These are phyloP conservation scores for Gracilaria gracilis DNA, from an alignment of 23 red algal genomes.

Conservation along the genomic window DNA sequence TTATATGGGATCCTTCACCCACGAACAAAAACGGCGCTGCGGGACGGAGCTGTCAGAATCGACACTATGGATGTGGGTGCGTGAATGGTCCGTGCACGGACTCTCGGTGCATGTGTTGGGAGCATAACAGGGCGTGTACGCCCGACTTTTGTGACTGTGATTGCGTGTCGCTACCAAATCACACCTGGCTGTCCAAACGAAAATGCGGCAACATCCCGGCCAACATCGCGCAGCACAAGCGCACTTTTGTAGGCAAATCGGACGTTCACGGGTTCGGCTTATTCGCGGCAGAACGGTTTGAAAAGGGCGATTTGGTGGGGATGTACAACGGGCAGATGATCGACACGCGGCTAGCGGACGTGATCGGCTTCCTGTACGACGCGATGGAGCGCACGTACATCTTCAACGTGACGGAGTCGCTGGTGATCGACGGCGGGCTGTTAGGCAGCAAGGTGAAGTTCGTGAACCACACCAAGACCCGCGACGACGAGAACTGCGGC, in stretches of 20 bases:
- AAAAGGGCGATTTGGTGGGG: slow-evolving; percentile 71
- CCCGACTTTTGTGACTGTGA: slow-evolving; percentile 71
- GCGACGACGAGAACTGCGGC: slow-evolving; percentile 52
- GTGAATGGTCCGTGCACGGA: slow-evolving; percentile 17
- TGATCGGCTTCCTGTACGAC: slow-evolving; percentile 44
- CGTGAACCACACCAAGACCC: slow-evolving; percentile 51
- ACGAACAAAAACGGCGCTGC: background rate
- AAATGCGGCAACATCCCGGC: slow-evolving; percentile 44
- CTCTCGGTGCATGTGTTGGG: slow-evolving; percentile 44
- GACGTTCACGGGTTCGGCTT: slow-evolving; percentile 52
- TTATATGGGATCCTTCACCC: slow-evolving; percentile 1
- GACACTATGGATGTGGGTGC: slow-evolving; percentile 51
- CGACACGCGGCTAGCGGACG: slow-evolving; percentile 49
- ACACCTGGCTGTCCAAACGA: background rate
- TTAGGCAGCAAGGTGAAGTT: slow-evolving; percentile 78
- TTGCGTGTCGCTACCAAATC: background rate
- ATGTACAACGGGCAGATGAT: slow-evolving; percentile 60
- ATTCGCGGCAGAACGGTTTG: slow-evolving; percentile 56
- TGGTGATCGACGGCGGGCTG: slow-evolving; percentile 69
- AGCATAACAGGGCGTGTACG: slow-evolving; percentile 35
- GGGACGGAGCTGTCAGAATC: slow-evolving; percentile 17
- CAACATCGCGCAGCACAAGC: slow-evolving; percentile 51
- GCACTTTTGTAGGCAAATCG: slow-evolving; percentile 60
- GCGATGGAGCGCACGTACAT: slow-evolving; percentile 56
- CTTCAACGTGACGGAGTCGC: slow-evolving; percentile 71